A percentile compares a stretch with the other conserved stretches of the same genome.
phyloP scores from a whole-genome alignment of 306 rosid genomes.

The Dryas alaskensis region DNA sequence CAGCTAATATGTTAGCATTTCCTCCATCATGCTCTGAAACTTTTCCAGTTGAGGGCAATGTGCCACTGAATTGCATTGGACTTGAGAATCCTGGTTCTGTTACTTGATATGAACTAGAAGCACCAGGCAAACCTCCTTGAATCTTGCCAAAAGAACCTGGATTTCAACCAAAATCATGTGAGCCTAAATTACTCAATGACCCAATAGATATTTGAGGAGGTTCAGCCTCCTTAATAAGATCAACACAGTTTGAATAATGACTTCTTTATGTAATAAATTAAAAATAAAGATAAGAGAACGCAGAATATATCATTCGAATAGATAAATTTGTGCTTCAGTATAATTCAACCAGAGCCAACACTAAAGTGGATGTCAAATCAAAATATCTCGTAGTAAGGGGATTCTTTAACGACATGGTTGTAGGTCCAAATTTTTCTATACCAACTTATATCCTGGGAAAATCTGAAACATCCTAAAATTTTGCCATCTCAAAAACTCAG shows the following conservation, averaged over 20 bases:
- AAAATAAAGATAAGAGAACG: background rate
- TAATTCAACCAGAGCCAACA: slow-evolving; percentile 12
- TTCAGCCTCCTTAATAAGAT: slow-evolving; percentile 6
- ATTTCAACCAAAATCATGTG: slow-evolving; percentile 17
- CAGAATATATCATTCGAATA: background rate
- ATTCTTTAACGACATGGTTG: slow-evolving; percentile 20
- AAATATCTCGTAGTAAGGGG: background rate
- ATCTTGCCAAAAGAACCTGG: slow-evolving; percentile 64
- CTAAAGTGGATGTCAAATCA: slow-evolving; percentile 13
- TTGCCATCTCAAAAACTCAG: slow-evolving; percentile 8
- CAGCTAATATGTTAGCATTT: slow-evolving; percentile 44
- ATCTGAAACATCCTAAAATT: slow-evolving; percentile 13
- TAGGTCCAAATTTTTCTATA: slow-evolving; percentile 1
- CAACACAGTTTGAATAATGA: slow-evolving; percentile 1
- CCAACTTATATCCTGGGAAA: background rate
- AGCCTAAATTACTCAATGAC: slow-evolving; percentile 14
- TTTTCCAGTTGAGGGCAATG: slow-evolving; percentile 34
- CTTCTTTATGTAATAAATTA: background rate
- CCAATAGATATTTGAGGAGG: slow-evolving; percentile 3
- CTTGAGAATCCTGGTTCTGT: slow-evolving; percentile 51
- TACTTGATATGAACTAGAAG: slow-evolving; percentile 48
- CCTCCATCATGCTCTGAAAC: slow-evolving; percentile 65
- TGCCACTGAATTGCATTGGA: slow-evolving; percentile 51
- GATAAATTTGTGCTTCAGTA: slow-evolving; percentile 1
- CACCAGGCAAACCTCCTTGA: slow-evolving; percentile 56